These are phyloP conservation scores for Purshia tridentata DNA, from an alignment of 306 rosid species.

Conservation along the genomic window DNA sequence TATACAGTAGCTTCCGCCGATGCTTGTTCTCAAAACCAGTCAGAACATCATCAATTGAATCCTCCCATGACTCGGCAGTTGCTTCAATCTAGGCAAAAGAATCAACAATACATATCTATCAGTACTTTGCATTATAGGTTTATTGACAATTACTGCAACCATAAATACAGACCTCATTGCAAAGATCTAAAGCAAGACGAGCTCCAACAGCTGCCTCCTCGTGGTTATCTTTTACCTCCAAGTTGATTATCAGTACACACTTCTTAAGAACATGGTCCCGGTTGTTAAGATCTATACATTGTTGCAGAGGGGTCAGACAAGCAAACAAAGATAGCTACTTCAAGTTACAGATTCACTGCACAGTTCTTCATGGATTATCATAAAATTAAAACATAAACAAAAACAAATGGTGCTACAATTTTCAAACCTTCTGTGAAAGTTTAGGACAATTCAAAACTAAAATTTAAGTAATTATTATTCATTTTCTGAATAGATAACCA, in stretches of 20 bases:
- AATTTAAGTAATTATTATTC: not conserved
- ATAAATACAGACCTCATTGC: slow-evolving; percentile 63
- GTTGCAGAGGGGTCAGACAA: slow-evolving; percentile 18
- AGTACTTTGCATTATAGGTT: not conserved
- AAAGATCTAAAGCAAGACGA: slow-evolving; percentile 70
- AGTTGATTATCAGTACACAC: slow-evolving; percentile 70
- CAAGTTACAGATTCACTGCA: not conserved
- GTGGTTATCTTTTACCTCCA: slow-evolving; percentile 98
- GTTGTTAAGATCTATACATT: slow-evolving; percentile 69
- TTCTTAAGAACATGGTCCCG: slow-evolving; percentile 70
- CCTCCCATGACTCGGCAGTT: slow-evolving; percentile 79
- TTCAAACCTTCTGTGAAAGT: not conserved
- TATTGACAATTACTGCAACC: not conserved
- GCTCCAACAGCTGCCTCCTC: slow-evolving; percentile 95
- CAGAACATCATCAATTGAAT: slow-evolving; percentile 70
- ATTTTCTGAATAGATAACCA: not conserved
- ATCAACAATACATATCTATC: slow-evolving; percentile 8
- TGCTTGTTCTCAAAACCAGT: slow-evolving; percentile 69
- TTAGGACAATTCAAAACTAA: not conserved
- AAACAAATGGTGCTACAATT: not conserved
- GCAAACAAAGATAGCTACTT: not conserved
- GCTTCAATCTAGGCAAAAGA: slow-evolving; percentile 58
- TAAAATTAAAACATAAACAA: not conserved
- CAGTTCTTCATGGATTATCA: not conserved
- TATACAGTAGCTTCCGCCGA: slow-evolving; percentile 72